phyloP scores from a whole-genome alignment of 768 basidiomycete species.

The Tricholoma bakamatsutake region DNA sequence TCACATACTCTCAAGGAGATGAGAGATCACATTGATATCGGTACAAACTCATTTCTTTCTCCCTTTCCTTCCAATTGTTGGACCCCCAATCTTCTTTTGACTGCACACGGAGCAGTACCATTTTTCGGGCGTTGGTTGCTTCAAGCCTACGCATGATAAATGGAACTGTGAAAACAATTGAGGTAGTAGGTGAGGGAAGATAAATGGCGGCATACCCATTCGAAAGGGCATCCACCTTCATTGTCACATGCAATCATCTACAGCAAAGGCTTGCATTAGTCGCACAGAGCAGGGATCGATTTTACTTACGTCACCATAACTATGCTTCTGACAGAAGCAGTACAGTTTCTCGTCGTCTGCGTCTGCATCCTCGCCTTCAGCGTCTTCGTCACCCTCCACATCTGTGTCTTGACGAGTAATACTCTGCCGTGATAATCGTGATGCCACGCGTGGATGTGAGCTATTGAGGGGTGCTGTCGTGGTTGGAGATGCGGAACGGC shows the following conservation, averaged over 20 bases:
- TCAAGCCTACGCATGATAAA: constrained; percentile 53
- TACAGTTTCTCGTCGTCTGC: constrained; percentile 44
- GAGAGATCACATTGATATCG: neutral
- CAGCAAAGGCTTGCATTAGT: neutral
- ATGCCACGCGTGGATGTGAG: constrained; percentile 32
- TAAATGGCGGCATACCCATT: constrained; percentile 51
- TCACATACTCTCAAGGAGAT: neutral
- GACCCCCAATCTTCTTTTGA: constrained; percentile 17
- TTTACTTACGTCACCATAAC: constrained; percentile 41
- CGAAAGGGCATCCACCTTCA: constrained; percentile 53
- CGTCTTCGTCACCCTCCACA: constrained; percentile 36
- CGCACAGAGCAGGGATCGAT: neutral
- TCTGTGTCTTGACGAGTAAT: constrained; percentile 29
- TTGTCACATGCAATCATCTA: constrained; percentile 75
- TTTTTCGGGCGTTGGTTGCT: constrained; percentile 40
- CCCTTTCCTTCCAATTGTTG: constrained; percentile 20
- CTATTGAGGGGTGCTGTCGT: constrained; percentile 23
- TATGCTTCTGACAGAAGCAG: constrained; percentile 47
- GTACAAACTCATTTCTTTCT: constrained; percentile 16
- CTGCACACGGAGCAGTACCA: constrained; percentile 53
- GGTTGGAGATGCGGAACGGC: constrained; percentile 40
- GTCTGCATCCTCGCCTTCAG: constrained; percentile 34
- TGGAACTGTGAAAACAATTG: constrained; percentile 41
- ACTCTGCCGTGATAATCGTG: constrained; percentile 40
- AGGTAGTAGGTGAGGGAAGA: neutral